phyloP scores from a whole-genome alignment of 805 yeast species.

The Zygotorulaspora danielsina region DNA sequence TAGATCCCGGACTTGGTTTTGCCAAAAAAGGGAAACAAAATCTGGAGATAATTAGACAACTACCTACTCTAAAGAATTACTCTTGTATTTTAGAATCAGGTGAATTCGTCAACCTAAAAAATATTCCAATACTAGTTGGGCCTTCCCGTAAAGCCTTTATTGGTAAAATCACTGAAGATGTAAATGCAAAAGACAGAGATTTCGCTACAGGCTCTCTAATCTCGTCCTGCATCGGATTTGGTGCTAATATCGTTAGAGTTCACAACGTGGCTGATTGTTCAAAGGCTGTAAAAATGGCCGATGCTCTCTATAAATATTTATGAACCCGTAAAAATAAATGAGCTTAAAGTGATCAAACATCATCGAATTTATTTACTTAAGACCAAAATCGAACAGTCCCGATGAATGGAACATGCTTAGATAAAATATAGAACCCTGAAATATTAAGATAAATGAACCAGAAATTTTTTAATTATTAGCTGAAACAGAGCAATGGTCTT shows the following conservation, averaged over 20 bases:
- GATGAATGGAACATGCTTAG: conserved; percentile 1
- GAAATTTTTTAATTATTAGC: conserved; percentile 1
- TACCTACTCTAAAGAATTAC: conserved; percentile 47
- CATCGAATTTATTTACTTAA: conserved; percentile 3
- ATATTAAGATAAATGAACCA: neutral
- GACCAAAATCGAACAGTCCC: conserved; percentile 10
- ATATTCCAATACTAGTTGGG: conserved; percentile 70
- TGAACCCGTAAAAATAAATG: neutral
- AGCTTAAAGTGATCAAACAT: neutral
- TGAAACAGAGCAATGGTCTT: neutral
- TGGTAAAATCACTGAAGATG: conserved; percentile 63
- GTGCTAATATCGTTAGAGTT: conserved; percentile 78
- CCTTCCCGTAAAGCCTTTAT: conserved; percentile 86
- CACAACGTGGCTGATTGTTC: conserved; percentile 69
- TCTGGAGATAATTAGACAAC: conserved; percentile 53
- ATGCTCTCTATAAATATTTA: conserved; percentile 45
- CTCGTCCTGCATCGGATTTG: conserved; percentile 66
- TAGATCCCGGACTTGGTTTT: conserved; percentile 96
- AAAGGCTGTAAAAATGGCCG: conserved; percentile 59
- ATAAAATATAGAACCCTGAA: conserved; percentile 1
- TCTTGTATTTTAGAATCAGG: conserved; percentile 30
- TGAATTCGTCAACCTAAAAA: conserved; percentile 29
- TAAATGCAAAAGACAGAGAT: conserved; percentile 56
- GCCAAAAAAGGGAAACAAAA: conserved; percentile 81
- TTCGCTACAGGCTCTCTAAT: conserved; percentile 74